phyloP scores from a whole-genome alignment of 179 eudicot genomes.

The Silene vulgaris region DNA sequence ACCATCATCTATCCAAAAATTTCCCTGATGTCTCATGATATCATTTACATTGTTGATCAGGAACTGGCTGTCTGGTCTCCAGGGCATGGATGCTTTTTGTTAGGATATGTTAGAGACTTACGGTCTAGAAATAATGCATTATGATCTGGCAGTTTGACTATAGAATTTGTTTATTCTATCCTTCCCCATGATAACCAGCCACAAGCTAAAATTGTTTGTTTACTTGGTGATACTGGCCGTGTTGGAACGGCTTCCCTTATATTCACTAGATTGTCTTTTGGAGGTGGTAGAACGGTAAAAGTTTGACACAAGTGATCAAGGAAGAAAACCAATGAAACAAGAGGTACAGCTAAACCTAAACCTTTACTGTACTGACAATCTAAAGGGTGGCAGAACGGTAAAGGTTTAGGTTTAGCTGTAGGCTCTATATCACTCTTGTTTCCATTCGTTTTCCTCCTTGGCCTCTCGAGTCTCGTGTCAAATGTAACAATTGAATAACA shows the following conservation, averaged over 20 bases:
- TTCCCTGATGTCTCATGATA: background rate
- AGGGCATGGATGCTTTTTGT: background rate
- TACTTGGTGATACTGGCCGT: background rate
- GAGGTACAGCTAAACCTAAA: no score
- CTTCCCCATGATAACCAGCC: background rate
- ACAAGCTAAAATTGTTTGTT: background rate
- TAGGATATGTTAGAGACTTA: background rate
- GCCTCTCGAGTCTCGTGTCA: background rate
- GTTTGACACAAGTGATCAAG: no score
- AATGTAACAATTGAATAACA: background rate
- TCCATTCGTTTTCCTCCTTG: background rate
- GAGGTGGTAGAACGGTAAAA: no score
- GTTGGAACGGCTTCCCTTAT: background rate
- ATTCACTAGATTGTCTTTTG: background rate
- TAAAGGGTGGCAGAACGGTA: background rate
- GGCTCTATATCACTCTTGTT: background rate
- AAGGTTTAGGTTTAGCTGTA: background rate
- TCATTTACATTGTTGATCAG: background rate
- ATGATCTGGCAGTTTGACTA: background rate
- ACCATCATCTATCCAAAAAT: background rate
- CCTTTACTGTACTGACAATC: no score
- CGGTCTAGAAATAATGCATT: background rate
- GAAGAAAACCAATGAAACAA: no score
- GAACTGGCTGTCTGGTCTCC: slow-evolving; percentile 2
- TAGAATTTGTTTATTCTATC: background rate